Base-by-base conservation (phyloP, 2,329 filamentous ascomycete genomes). In the Elsinoe ampelina region DNA sequence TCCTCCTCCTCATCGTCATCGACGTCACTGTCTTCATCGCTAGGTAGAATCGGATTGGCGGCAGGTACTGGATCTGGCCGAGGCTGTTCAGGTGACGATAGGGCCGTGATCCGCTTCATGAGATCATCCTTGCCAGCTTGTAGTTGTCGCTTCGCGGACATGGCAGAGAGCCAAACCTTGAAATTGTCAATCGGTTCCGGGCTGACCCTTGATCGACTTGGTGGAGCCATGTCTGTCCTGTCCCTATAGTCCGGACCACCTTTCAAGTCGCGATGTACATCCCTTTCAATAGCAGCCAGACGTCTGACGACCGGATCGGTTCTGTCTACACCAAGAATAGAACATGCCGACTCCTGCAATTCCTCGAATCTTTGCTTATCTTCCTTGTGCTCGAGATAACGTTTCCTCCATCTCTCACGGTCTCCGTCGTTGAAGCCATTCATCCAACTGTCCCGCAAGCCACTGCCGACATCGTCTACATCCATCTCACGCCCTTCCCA, bases 1-100 rank as follows among this genome's bases (percentile, higher is more conserved):
- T 90, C 87, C 56, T 85, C 82, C 12, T 79, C 79, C 47, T 85
- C 83, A 54, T 86, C 84, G 36, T 85, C 83, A 39, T 86, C 83
- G 57, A 83, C 79, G 63, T 80, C 76, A 22, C 80, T 79, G 19
- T 80, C 76, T 19, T 75, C 74, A 50, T 78, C 73, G 22, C 48
- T 52, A 4, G 13, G 32, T n/a, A 26, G 45, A 41, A 20, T 26
- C 11, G 51, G 52, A 43, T 41, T 30, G 8, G 10, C n/a, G 22
- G 55, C 48, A 8, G 47, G 54, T 43, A 30, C 26, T 11, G 55
- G 42, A 2, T 50, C 43, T 19, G 57, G 54, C 11, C 20, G 41
- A 48, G 42, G 11, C 26, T 47, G 39, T 6, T 56, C 54, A 15
- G 54, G 39, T 8, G 41, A 56, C 12, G 54, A 15, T 62, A 75